Percentiles rank a stretch among this genome's conserved stretches.
Evolutionary conservation across 208 protist genomes (phyloP).

Genomic region (Vickermania spadyakhi): DNA sequence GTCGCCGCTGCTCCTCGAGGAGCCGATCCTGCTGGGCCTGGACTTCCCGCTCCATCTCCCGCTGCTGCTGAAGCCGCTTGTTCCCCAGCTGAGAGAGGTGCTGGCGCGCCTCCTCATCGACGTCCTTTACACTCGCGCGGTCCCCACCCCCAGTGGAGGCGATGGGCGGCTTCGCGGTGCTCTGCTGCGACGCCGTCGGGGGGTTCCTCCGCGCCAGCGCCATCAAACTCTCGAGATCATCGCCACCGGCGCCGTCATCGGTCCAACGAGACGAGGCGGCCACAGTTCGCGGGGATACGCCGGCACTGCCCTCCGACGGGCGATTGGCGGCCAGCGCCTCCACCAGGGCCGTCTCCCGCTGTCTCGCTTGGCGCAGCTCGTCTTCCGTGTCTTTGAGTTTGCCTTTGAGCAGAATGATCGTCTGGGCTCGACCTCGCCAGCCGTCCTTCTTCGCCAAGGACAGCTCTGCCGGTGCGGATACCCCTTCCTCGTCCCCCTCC

Average conservation of each 20-base stretch:
- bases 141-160: not conserved
- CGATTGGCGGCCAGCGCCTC: not conserved
- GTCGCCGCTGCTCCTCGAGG: slow-evolving; percentile 22
- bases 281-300: slow-evolving; percentile 2
- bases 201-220: not conserved
- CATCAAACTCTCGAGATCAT: slow-evolving; percentile 4
- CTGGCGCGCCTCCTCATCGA: slow-evolving; percentile 48
- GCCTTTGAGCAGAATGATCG: slow-evolving; percentile 57
- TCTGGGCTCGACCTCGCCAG: slow-evolving; percentile 60
- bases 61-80: slow-evolving; percentile 26
- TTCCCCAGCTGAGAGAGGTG: slow-evolving; percentile 28
- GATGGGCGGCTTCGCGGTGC: not conserved
- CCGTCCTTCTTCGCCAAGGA: slow-evolving; percentile 5
- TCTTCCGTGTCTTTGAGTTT: slow-evolving; percentile 60
- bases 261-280: not conserved
- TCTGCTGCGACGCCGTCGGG: not conserved
- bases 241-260: not conserved
- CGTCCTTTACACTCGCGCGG: slow-evolving; percentile 11
- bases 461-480: not conserved
- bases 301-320: slow-evolving; percentile 5
- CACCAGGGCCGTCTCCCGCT: not conserved
- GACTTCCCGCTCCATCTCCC: slow-evolving; percentile 28
- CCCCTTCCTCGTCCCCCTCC: not conserved
- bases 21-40: slow-evolving; percentile 13
- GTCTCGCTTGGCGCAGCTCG: not conserved